A percentile compares a stretch with the other conserved stretches of the same genome.
phyloP scores from a whole-genome alignment of 495 filamentous ascomycete species.

The Neurospora sp. region DNA sequence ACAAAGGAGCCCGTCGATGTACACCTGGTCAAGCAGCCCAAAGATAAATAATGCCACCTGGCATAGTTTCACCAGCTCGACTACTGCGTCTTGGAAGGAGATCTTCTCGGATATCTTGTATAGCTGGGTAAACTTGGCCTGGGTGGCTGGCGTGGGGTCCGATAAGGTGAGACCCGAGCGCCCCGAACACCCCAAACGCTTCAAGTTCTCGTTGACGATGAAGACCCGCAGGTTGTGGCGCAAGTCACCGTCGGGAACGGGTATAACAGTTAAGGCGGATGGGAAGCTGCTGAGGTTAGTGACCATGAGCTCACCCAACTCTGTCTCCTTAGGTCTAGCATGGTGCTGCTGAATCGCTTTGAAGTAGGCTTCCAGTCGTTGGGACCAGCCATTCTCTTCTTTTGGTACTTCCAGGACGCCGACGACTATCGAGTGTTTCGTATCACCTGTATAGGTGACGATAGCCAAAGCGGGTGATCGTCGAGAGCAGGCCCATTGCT shows the following conservation, averaged over 20 bases:
- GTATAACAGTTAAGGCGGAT: slow-evolving; percentile 76
- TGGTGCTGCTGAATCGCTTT: slow-evolving; percentile 73
- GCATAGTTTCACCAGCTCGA: slow-evolving; percentile 86
- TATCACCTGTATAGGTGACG: slow-evolving; percentile 85
- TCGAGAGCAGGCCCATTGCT: slow-evolving; percentile 95
- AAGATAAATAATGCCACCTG: slow-evolving; percentile 84
- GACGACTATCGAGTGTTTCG: slow-evolving; percentile 62
- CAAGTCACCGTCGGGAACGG: slow-evolving; percentile 79
- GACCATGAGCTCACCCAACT: slow-evolving; percentile 77
- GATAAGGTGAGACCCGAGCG: slow-evolving; percentile 74
- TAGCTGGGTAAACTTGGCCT: slow-evolving; percentile 85
- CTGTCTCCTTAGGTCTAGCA: slow-evolving; percentile 74
- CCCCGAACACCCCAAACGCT: slow-evolving; percentile 84
- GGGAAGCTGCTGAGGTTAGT: slow-evolving; percentile 89
- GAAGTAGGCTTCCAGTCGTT: slow-evolving; percentile 71
- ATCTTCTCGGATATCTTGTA: slow-evolving; percentile 81
- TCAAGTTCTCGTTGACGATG: slow-evolving; percentile 90
- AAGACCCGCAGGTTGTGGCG: slow-evolving; percentile 73
- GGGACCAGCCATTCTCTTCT: slow-evolving; percentile 74
- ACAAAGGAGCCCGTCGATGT: slow-evolving; percentile 86
- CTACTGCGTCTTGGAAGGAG: slow-evolving; percentile 61
- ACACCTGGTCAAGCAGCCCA: slow-evolving; percentile 75
- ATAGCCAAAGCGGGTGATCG: slow-evolving; percentile 85
- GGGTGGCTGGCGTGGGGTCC: slow-evolving; percentile 63
- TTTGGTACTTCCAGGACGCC: slow-evolving; percentile 77